Base-by-base conservation (phyloP, 768 basidiomycete species). In the Lentinula lateritia region DNA sequence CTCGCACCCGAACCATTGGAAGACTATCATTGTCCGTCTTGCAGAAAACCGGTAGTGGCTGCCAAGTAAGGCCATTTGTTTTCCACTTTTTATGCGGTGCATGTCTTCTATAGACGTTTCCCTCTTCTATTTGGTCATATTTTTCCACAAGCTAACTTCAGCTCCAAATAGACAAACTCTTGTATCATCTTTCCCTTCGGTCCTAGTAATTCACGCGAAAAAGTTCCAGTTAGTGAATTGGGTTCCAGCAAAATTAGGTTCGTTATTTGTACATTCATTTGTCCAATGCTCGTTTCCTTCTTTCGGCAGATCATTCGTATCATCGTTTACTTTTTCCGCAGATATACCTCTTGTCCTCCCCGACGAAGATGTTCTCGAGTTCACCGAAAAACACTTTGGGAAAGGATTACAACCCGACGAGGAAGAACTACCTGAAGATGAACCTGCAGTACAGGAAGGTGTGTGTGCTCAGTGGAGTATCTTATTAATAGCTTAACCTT, bases 211-310 rank as follows among this genome's bases (percentile, higher is more conserved):
- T 1, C 95, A 97, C 64, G 88, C 93, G 46, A 92, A 91, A 70
- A 96, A 96, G 67, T 98, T 97, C 77, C 92, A 95, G 72, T 82
- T 96, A 4, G 89, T 94, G 45, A 93, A 94, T 66, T 98, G 97
- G 97, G 93, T 99, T 1, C 97, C 97, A 0, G 82, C 89, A 3
- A 99, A 99, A 74, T 80, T 98, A 34, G 93, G 94, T 93, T 64
- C 16, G 85, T 69, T 6, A 34, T 46, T 23, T 35, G 28, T 28
- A 3, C 28, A 28, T 28, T 28, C 28, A 28, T 28, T 28, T 28
- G 28, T 28, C 28, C 28, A 28, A 2, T 2, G 2, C 28, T 28
- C 28, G 28, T 28, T 28, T 28, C 28, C 28, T 28, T 28, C 28
- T 28, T 28, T 28, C 28, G 2, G 28, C 28, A 28, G 28, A 28